Evolutionary conservation across 768 basidiomycete genomes (phyloP).

Genomic region (Trametes punicea): DNA sequence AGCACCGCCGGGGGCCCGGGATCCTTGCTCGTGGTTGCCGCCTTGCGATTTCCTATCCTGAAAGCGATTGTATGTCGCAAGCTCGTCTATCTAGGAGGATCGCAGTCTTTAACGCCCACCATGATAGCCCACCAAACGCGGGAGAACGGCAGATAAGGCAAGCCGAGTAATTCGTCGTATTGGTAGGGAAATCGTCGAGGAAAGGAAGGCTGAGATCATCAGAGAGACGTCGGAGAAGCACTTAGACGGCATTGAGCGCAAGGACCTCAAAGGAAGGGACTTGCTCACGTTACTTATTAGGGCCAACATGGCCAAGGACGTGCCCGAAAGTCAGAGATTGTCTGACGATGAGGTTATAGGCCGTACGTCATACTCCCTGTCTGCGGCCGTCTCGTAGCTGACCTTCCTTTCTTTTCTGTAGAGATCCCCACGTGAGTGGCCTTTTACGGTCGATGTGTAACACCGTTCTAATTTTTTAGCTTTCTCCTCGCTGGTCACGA

Average conservation of each 20-base stretch:
- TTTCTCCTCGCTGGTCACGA: conserved; percentile 39
- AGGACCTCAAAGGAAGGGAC: conserved; percentile 42
- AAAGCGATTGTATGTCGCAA: conserved; percentile 15
- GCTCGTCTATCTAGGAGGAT: background rate
- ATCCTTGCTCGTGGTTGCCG: background rate
- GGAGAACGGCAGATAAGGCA: conserved; percentile 3
- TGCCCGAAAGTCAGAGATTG: conserved; percentile 51
- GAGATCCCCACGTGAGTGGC: conserved; percentile 25
- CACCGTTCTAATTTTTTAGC: background rate
- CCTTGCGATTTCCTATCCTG: conserved; percentile 22
- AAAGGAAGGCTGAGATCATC: conserved; percentile 21
- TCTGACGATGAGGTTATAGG: conserved; percentile 60
- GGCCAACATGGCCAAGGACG: conserved; percentile 62
- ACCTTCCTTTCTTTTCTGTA: background rate
- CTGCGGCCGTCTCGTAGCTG: background rate
- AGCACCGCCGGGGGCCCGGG: background rate
- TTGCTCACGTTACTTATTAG: conserved; percentile 56
- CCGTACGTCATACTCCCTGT: conserved; percentile 36
- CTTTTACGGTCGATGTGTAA: background rate
- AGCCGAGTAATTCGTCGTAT: conserved; percentile 25
- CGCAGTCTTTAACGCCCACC: background rate
- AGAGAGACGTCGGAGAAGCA: conserved; percentile 19
- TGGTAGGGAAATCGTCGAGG: conserved; percentile 27
- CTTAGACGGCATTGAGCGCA: conserved; percentile 32
- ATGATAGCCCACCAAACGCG: conserved; percentile 3